Base-by-base conservation (phyloP, 768 basidiomycete species). In the Leucocoprinus birnbaumii region DNA sequence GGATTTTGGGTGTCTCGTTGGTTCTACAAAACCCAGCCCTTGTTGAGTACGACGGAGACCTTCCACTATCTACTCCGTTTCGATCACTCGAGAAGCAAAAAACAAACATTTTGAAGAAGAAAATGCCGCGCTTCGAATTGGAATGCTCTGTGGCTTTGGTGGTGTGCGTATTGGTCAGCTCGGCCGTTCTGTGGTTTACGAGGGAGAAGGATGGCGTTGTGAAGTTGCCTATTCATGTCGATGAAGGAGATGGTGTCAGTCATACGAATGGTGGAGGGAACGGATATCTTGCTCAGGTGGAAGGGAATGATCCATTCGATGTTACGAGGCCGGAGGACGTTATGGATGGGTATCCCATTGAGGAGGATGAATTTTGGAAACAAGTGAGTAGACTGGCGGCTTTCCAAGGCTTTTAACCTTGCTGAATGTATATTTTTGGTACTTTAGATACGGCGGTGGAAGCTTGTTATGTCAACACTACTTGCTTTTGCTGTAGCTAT, bases 271-370 rank as follows among this genome's bases (percentile, higher is more conserved):
- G 47, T 19, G 21, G 58, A 66, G n/a, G 61, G 34, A n/a, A n/a
- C n/a, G n/a, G n/a, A n/a, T 60, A 50, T 7, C 53, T 62, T 11
- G 61, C 65, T 18, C n/a, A n/a, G n/a, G n/a, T n/a, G n/a, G n/a
- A n/a, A n/a, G 49, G 37, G 16, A 24, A 25, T 25, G 71, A 72
- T 59, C 63, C 69, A 16, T 68, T 71, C 44, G 68, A 71, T 53
- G 84, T 93, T n/a, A 80, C 83, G 18, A 82, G 65, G n/a, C 80
- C 84, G 8, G 85, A 87, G 64, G 91, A 93, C 66, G 21, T 69
- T 1, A 51, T 63, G 11, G 66, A 72, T 25, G 71, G 71, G 9
- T 67, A 68, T 48, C 66, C 68, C 44, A 63, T 71, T 48, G 66
- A 70, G 25, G 66, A 57, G 48, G 66, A 69, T 21, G 56, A 46